Percentiles rank a stretch among this genome's conserved stretches.
Evolutionary conservation across 2,329 filamentous ascomycete genomes (phyloP).

Genomic region (Plectosphaerella sp.): DNA sequence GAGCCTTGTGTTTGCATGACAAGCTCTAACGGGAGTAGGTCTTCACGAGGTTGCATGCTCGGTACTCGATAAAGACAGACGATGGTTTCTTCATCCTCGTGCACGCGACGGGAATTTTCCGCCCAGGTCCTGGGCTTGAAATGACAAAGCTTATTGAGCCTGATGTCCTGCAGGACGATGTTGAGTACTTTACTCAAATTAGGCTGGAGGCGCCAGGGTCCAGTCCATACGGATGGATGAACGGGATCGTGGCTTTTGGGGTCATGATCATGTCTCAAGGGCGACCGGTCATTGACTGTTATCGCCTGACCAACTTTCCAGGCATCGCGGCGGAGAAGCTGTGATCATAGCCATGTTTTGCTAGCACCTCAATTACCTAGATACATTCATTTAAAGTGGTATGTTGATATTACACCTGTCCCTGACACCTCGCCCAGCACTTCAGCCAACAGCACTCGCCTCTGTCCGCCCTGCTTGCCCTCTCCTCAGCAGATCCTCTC

Average conservation of each 20-base stretch:
- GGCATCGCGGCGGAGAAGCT: constrained; percentile 5
- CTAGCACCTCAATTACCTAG: neutral
- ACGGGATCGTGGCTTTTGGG: constrained; percentile 12
- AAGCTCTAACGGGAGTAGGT: neutral
- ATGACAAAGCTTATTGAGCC: neutral
- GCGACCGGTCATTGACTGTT: constrained; percentile 15
- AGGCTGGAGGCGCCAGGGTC: constrained; percentile 14
- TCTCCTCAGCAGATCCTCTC: neutral
- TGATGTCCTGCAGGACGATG: constrained; percentile 12
- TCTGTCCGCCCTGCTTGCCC: too few species aligned
- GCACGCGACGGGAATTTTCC: constrained; percentile 11
- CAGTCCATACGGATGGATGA: constrained; percentile 15
- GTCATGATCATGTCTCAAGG: constrained; percentile 16
- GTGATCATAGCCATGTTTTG: neutral
- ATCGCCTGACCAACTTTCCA: constrained; percentile 17
- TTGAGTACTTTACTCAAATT: constrained; percentile 17
- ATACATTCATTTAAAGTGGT: neutral
- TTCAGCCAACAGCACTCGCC: too few species aligned
- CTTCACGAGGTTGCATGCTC: constrained; percentile 11
- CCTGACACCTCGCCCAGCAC: too few species aligned
- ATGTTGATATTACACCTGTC: too few species aligned
- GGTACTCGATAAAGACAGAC: constrained; percentile 14
- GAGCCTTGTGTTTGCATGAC: neutral
- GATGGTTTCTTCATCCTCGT: constrained; percentile 14
- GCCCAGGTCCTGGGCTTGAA: constrained; percentile 1